Evolutionary conservation across 2,329 filamentous ascomycete species (phyloP).

Genomic region (Pestalotiopsis fici): DNA sequence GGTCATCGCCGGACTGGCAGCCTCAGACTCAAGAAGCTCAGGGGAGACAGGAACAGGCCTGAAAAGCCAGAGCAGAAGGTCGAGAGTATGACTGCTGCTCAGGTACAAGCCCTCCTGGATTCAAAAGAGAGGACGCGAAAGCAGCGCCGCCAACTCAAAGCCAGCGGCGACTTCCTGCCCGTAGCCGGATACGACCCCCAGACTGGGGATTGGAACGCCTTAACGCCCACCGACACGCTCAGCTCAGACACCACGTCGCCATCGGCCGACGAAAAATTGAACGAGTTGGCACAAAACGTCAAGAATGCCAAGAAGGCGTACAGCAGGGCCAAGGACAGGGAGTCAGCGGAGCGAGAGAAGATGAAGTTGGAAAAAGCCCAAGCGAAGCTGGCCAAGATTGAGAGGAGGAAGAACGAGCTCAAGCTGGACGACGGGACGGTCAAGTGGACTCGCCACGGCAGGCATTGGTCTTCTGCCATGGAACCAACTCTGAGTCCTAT

Average conservation of each 20-base stretch:
- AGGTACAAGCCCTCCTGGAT: conserved; percentile 19
- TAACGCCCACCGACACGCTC: conserved; percentile 46
- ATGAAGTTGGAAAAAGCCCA: conserved; percentile 29
- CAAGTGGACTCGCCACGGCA: conserved; percentile 45
- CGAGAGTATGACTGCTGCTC: conserved; percentile 15
- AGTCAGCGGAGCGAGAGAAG: conserved; percentile 47
- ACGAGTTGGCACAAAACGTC: conserved; percentile 31
- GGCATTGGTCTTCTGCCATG: conserved; percentile 53
- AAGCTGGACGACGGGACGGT: conserved; percentile 32
- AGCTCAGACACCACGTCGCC: conserved; percentile 40
- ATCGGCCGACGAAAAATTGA: conserved; percentile 32
- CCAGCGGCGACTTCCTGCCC: conserved; percentile 59
- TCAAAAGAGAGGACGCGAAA: conserved; percentile 34
- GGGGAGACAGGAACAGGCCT: neutral
- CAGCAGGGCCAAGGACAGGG: conserved; percentile 32
- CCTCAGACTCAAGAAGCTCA: neutral
- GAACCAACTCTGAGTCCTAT: conserved; percentile 53
- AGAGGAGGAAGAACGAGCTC: conserved; percentile 39
- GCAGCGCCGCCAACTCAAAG: conserved; percentile 47
- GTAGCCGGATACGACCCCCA: conserved; percentile 60
- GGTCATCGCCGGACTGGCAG: neutral
- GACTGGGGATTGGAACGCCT: conserved; percentile 53
- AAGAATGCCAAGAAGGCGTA: conserved; percentile 35
- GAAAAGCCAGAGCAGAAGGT: conserved; percentile 1
- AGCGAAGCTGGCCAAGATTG: conserved; percentile 44